A percentile compares a stretch with the other conserved stretches of the same genome.
phyloP scores from a whole-genome alignment of 2,329 filamentous ascomycete species.

The Diaporthe sp. region DNA sequence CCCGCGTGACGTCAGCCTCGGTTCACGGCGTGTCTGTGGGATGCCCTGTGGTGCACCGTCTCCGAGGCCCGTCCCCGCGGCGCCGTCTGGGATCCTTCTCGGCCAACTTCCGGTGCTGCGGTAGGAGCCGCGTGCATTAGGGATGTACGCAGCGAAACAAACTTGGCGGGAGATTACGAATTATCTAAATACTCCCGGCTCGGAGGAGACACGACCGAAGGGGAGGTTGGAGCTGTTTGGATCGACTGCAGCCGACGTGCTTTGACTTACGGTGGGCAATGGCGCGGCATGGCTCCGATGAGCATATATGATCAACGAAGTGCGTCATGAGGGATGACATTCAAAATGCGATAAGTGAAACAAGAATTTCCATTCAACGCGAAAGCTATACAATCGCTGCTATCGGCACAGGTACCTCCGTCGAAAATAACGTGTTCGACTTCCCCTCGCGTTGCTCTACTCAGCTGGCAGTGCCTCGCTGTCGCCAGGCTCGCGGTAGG shows the following conservation, averaged over 20 bases:
- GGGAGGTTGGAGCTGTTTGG: background rate
- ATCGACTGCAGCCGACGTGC: too few species aligned
- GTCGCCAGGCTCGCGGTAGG: conserved; percentile 48
- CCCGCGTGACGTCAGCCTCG: background rate
- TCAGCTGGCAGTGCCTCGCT: conserved; percentile 45
- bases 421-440: background rate
- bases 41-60: too few species aligned
- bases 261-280: background rate
- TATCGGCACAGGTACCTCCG: background rate
- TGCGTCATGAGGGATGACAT: background rate
- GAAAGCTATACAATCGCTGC: background rate
- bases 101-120: conserved; percentile 21
- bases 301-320: background rate
- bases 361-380: background rate
- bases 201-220: background rate
- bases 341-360: background rate
- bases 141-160: background rate
- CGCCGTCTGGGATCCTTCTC: background rate
- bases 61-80: background rate
- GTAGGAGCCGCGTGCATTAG: background rate
- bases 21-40: background rate
- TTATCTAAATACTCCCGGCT: background rate
- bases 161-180: background rate
- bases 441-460: background rate
- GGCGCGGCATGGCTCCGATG: background rate